Base-by-base conservation (phyloP, 2,329 filamentous ascomycete species). In the Tolypocladium ophioglossoides region DNA sequence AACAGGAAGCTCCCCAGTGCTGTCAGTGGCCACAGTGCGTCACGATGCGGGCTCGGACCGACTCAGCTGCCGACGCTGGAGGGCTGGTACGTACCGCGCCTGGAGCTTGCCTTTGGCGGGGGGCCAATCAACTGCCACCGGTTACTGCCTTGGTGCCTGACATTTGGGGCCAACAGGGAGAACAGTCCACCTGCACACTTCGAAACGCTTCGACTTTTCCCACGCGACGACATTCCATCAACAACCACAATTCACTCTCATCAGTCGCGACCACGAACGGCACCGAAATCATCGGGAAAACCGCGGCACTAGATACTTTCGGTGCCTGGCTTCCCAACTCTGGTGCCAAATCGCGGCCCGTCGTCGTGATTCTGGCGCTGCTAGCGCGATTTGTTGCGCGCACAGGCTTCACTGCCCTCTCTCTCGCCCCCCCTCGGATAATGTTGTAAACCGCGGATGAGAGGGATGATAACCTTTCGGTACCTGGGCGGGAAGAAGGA, bases 391-490 rank as follows among this genome's bases (percentile, higher is more conserved):
- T 51, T 39, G 37, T 41, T 40, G 51, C 50, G 46, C 55, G 38
- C 50, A n/a, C 35, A 22, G 46, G 51, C 47, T 58, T 58, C 57
- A 56, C 56, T 58, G 22, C 22, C 50, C n/a, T 40, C 27, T 6
- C 27, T 6, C 53, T 57, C 59, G 50, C 62, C 64, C 57, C 50
- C 61, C 59, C 57, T 56, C 62, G 57, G 63, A 65, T 60, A 57
- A 67, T 66, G 55, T 58, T 66, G 67, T 70, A 70, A 70, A 68
- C 64, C 62, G 60, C 66, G 58, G 60, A 58, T 61, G 58, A 64
- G 61, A 59, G 57, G 55, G 54, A 54, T 53, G 44, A 59, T 59
- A 52, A 57, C 53, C 51, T 53, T 52, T 50, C 55, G 47, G 53
- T 54, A 51, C 53, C 54, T 54, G 54, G 55, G 52, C 53, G 48